phyloP scores from a whole-genome alignment of 306 rosid genomes.

The Vigna mungo region DNA sequence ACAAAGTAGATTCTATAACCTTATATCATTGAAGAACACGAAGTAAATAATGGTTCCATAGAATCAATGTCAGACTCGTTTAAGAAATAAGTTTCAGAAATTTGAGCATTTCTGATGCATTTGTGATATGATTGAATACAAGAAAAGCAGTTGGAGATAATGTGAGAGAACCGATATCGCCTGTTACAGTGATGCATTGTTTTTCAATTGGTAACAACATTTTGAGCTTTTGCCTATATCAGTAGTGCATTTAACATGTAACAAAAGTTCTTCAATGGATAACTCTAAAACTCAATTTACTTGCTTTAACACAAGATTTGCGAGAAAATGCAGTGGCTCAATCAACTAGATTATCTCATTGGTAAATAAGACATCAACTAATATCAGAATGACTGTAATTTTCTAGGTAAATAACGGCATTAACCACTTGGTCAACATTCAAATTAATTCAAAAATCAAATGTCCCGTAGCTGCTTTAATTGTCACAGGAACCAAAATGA shows the following conservation, averaged over 20 bases:
- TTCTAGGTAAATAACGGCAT: neutral
- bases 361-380: neutral
- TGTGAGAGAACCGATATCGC: no score
- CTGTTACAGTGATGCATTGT: neutral
- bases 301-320: neutral
- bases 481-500: neutral
- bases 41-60: no score
- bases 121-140: no score
- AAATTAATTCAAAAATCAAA: slow-evolving; percentile 34
- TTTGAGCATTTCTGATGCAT: no score
- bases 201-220: slow-evolving; percentile 6
- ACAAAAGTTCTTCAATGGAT: neutral
- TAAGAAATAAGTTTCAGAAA: no score
- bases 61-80: no score
- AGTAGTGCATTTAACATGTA: slow-evolving; percentile 7
- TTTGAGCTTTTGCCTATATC: neutral
- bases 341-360: neutral
- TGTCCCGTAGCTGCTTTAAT: neutral
- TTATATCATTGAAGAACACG: no score
- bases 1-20: no score
- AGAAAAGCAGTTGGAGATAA: no score
- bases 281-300: slow-evolving; percentile 17
- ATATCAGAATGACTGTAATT: neutral
- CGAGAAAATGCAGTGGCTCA: neutral
- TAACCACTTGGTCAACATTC: slow-evolving; percentile 6